Evolutionary conservation across 148 eudicot species (phyloP).

Genomic region (Vaccinium darrowii): DNA sequence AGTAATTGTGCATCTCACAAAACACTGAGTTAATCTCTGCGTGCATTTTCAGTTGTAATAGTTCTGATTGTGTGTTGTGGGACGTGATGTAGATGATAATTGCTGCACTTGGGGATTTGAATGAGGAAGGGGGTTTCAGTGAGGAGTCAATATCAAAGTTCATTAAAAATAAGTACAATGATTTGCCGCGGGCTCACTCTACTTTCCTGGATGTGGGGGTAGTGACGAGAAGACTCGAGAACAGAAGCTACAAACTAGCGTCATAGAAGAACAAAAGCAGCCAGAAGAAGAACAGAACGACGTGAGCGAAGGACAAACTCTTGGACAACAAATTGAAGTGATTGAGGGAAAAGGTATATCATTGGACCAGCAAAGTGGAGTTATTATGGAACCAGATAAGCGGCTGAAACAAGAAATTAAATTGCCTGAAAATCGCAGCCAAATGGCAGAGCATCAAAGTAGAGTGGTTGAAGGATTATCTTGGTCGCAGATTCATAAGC

Average conservation of each 20-base stretch:
- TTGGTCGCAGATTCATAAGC: background rate
- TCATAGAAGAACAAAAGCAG: background rate
- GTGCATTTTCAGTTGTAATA: background rate
- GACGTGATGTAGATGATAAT: conserved; percentile 56
- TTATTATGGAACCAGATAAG: background rate
- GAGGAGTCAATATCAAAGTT: conserved; percentile 49
- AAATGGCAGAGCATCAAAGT: background rate
- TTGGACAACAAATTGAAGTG: background rate
- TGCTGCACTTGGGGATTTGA: conserved; percentile 42
- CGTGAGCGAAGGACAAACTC: background rate
- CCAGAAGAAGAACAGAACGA: conserved; percentile 4
- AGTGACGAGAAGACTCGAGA: background rate
- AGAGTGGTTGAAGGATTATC: background rate
- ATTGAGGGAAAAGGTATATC: background rate
- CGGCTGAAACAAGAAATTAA: background rate
- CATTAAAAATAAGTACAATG: conserved; percentile 33
- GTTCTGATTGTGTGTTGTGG: conserved; percentile 12
- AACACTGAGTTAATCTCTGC: background rate
- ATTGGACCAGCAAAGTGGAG: background rate
- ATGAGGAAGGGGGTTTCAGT: conserved; percentile 48
- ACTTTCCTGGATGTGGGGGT: conserved; percentile 21
- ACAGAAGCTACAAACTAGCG: background rate
- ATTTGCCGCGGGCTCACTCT: conserved; percentile 66
- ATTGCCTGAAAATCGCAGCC: background rate
- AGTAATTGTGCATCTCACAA: background rate